Base-by-base conservation (phyloP, 441 rosid genomes). In the Isatis lusitanica region DNA sequence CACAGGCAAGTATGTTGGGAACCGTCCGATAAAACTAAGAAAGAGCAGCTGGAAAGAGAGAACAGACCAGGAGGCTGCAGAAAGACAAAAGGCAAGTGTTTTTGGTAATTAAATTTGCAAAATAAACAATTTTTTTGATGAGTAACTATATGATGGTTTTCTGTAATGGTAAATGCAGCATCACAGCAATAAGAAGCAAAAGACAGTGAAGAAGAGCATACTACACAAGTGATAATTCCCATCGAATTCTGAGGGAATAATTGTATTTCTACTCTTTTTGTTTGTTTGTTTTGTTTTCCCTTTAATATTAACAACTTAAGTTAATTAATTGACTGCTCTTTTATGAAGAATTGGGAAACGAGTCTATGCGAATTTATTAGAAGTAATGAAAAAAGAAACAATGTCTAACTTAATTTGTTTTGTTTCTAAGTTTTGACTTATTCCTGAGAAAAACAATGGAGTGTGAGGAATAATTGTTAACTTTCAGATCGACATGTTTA, bases 41-140 rank as follows among this genome's bases (percentile, higher is more conserved):
- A 94, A 94, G 85, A 94, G 99, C 86, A 94, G 88, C 77, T 94
- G 99, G 98, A 91, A 80, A 82, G 98, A 94, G 77, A 89, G 99
- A 68, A 94, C 84, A 55, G 97, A 94, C 59, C 60, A 66, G 65
- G 91, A 85, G 0, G 96, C 97, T 35, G 70, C 87, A 3, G 94
- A 52, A 51, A 87, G 85, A 71, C 98, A 87, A 3, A 94, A 88
- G 98, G 97, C 81, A 78, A 69, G 26, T 48, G 15, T 6, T 12
- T 42, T 59, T 67, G 24, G 36, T 74, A 48, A 31, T 31, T 75
- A 24, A 4, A 6, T 53, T 42, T 44, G 46, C 16, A 21, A n/a
- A 26, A 50, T 4, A 16, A 44, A 5, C 1, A 1, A n/a, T 47
- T 55, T 6, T 2, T 33, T 12, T 28, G 0, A 7, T 71, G 33